Evolutionary conservation across 768 basidiomycete species (phyloP).

Genomic region (Termitomyces sp.): DNA sequence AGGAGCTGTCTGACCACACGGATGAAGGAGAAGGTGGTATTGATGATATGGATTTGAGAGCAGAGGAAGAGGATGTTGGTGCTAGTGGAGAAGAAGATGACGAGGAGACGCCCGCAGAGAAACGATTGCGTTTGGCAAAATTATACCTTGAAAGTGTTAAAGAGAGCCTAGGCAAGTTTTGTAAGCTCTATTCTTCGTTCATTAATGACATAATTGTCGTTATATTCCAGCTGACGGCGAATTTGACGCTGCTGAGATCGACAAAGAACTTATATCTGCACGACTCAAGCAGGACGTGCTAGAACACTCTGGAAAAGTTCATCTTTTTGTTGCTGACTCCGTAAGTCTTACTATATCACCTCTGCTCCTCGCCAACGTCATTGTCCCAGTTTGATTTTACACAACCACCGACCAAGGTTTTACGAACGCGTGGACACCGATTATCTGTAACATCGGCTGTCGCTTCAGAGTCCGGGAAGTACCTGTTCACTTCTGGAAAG

Average conservation of each 20-base stretch:
- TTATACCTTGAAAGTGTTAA: slow-evolving; percentile 86
- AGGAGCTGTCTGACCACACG: slow-evolving; percentile 67
- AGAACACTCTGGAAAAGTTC: slow-evolving; percentile 84
- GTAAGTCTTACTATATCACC: slow-evolving; percentile 35
- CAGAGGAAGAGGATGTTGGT: slow-evolving; percentile 38
- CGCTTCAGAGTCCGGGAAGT: slow-evolving; percentile 63
- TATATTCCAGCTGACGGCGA: slow-evolving; percentile 67
- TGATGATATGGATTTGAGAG: slow-evolving; percentile 72
- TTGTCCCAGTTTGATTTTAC: slow-evolving; percentile 51
- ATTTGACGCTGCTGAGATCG: slow-evolving; percentile 93
- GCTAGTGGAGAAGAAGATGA: slow-evolving; percentile 80
- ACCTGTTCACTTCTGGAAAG: slow-evolving; percentile 87
- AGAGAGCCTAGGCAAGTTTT: slow-evolving; percentile 56
- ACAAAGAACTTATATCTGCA: slow-evolving; percentile 86
- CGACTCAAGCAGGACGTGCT: slow-evolving; percentile 90
- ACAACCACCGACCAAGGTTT: slow-evolving; percentile 35
- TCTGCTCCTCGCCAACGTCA: neutral
- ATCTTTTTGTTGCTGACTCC: slow-evolving; percentile 71
- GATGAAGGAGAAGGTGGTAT: slow-evolving; percentile 49
- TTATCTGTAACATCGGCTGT: slow-evolving; percentile 80
- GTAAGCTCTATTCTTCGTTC: neutral
- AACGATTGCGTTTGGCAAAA: slow-evolving; percentile 85
- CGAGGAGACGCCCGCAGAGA: slow-evolving; percentile 89
- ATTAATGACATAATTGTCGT: neutral
- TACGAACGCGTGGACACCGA: slow-evolving; percentile 71